Evolutionary conservation across 108 stramenopile species (phyloP), one percentile per base, ranked within the genome.

Genomic region (Skeletonema marinoi): DNA sequence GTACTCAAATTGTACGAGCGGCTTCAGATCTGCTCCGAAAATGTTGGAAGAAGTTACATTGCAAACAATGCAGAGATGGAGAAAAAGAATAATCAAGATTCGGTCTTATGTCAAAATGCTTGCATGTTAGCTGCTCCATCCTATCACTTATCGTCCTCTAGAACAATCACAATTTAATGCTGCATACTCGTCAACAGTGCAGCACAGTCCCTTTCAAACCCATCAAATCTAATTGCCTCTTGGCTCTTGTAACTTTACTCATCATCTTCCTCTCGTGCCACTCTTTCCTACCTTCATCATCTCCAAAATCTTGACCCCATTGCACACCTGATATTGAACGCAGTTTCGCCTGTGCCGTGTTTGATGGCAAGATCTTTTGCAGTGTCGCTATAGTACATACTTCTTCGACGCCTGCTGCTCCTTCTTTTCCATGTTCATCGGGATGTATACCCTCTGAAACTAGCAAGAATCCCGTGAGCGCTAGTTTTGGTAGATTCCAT

Each of bases 251-350:
- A 11, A 78, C 32, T 70, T 98, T 98, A 80, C 89, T 91, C 64
- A 85, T 79, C 97, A 98, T 98, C 82, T 98, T 98, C 29, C 68
- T 73, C 69, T 95, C 96, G 66, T 98, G 97, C 96, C 96, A 98
- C 71, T 86, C 76, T 64, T 77, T 82, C 50, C 97, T 80, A 31
- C 84, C 84, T 48, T 86, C 87, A 69, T 98, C 96, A 10, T 83
- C 73, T 21, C 51, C 63, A 87, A 89, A 93, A 38, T 74, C 66
- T 51, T 86, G 78, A 51, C 73, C 97, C 97, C 66, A 77, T 38
- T 2, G 89, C 80, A 58, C 71, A 72, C 32, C 33, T 6, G 60
- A 32, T 25, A 91, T 58, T 44, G 69, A 31, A 2, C 94, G 85
- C 51, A 96, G 73, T 65, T 93, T 93, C 14, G 95, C 94, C 41